Evolutionary conservation across 768 basidiomycete genomes (phyloP).

Genomic region (Favolaschia claudopus): DNA sequence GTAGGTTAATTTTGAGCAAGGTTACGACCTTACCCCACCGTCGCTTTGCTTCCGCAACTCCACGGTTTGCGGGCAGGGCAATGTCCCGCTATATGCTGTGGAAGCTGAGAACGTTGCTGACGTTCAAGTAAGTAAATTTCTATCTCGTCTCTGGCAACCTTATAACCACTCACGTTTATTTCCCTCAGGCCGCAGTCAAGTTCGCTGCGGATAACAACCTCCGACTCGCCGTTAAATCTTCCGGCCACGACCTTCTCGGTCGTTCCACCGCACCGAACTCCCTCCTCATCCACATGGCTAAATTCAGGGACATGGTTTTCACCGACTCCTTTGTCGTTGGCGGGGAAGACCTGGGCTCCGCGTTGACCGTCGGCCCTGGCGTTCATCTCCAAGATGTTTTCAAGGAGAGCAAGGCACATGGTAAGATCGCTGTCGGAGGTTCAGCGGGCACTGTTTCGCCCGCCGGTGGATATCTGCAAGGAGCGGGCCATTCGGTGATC

Average conservation of each 20-base stretch:
- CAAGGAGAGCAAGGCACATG: slow-evolving; percentile 25
- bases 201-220: slow-evolving; percentile 40
- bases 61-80: slow-evolving; percentile 50
- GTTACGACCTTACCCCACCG: slow-evolving; percentile 14
- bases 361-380: slow-evolving; percentile 36
- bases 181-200: slow-evolving; percentile 39
- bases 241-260: slow-evolving; percentile 52
- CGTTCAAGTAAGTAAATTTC: slow-evolving; percentile 31
- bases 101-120: slow-evolving; percentile 47
- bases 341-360: slow-evolving; percentile 26
- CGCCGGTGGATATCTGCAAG: slow-evolving; percentile 40
- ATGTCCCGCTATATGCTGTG: slow-evolving; percentile 48
- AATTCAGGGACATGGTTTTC: slow-evolving; percentile 44
- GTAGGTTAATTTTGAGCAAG: not conserved
- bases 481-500: slow-evolving; percentile 37
- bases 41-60: slow-evolving; percentile 17
- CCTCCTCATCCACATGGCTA: slow-evolving; percentile 50
- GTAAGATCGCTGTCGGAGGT: slow-evolving; percentile 35
- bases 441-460: slow-evolving; percentile 31
- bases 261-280: slow-evolving; percentile 49
- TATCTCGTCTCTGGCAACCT: too few species aligned
- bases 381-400: slow-evolving; percentile 31
- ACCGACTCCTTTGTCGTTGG: slow-evolving; percentile 29
- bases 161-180: not conserved
- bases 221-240: slow-evolving; percentile 34